Evolutionary conservation across 1,139 yeast species (phyloP), one percentile per base, ranked within the genome.

Genomic region (Pichia sp.): DNA sequence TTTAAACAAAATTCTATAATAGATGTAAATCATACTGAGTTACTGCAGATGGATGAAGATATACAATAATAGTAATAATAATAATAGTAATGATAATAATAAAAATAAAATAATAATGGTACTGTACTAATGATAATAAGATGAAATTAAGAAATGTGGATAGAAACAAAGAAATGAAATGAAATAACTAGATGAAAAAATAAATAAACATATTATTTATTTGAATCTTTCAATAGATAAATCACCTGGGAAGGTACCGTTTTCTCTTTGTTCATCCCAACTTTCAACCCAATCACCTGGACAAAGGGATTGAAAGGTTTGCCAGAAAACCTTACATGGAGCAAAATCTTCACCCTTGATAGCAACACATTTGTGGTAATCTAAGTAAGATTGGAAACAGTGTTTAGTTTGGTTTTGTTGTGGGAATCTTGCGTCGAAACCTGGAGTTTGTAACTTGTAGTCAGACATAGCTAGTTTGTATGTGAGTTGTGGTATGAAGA

Each of bases 311-410:
- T 83, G 77, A 75, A 76, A 91, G 46, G 96, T 86, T 69, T 80
- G 83, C 80, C 78, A 86, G 73, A 91, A 91, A 56, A 86, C 88
- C 70, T 88, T 77, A 70, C 98, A 91, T 62, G 97, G 97, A 61
- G 89, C 96, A 62, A 91, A 91, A 52, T 89, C 97, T 70, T 91
- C 97, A 63, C 98, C 98, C 74, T 89, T 89, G 55, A 89, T 88
- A 61, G 80, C 83, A 65, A 91, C 78, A 74, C 98, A 91, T 70
- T 88, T 89, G 82, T 85, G 91, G 80, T 89, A 91, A 70, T 91
- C 98, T 60, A 91, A 87, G 73, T 89, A 91, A 54, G 93, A 76
- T 73, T 89, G 97, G 79, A 93, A 93, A 76, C 98, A 89, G 76
- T 89, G 96, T 73, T 84, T 88, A 60, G 96, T 84, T 70, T 89